These are phyloP conservation scores for Aspergillus sclerotioniger DNA, from an alignment of 495 filamentous ascomycete species.

Conservation along the genomic window DNA sequence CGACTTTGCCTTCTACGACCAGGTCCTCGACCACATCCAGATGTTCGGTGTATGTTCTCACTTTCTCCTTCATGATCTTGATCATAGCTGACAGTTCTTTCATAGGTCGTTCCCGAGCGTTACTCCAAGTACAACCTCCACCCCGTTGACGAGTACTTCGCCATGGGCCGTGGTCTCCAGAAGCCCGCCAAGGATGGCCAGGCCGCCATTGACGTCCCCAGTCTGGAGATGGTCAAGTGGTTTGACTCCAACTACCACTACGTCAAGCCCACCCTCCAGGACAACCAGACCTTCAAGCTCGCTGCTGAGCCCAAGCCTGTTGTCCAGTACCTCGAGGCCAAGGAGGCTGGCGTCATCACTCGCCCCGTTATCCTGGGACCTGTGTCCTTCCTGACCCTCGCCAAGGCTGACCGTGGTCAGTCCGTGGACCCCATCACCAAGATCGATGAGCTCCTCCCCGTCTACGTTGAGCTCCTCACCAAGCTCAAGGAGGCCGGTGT, in stretches of 20 bases:
- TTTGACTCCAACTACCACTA: slow-evolving; percentile 99
- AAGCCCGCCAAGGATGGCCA: slow-evolving; percentile 56
- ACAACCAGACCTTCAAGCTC: slow-evolving; percentile 94
- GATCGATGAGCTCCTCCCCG: slow-evolving; percentile 83
- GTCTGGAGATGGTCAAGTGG: slow-evolving; percentile 99
- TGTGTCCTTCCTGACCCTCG: slow-evolving; percentile 93
- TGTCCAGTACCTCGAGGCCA: slow-evolving; percentile 90
- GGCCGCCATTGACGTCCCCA: slow-evolving; percentile 84
- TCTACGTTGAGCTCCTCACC: slow-evolving; percentile 85
- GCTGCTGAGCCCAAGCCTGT: slow-evolving; percentile 86
- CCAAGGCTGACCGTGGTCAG: slow-evolving; percentile 94
- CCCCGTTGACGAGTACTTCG: slow-evolving; percentile 94
- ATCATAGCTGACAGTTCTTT: slow-evolving; percentile 5
- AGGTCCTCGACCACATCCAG: slow-evolving; percentile 98
- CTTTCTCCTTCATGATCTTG: not conserved
- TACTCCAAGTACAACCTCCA: slow-evolving; percentile 84
- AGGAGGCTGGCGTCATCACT: slow-evolving; percentile 89
- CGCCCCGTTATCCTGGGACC: slow-evolving; percentile 93
- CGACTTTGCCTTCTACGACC: slow-evolving; percentile 98
- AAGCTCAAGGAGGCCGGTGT: slow-evolving; percentile 94
- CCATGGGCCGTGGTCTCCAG: slow-evolving; percentile 98
- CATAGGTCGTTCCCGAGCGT: slow-evolving; percentile 79
- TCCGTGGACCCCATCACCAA: slow-evolving; percentile 87
- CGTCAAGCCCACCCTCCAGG: slow-evolving; percentile 96
- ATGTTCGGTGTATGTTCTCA: slow-evolving; percentile 78